phyloP scores from a whole-genome alignment of 192 early-diverging fungal species.

The Linnemannia schmuckeri region DNA sequence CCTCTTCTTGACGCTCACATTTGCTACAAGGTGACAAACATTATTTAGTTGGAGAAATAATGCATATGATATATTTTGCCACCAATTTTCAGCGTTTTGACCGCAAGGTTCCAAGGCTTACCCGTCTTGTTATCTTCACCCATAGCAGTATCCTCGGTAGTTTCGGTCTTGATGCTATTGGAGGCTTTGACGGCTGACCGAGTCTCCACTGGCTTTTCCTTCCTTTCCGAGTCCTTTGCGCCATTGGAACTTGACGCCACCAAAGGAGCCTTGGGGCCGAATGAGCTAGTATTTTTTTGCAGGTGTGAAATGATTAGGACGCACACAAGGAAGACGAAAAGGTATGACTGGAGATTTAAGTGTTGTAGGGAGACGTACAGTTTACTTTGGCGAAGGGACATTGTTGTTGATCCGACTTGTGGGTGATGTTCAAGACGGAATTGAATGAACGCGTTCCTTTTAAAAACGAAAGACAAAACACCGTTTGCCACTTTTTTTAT shows the following conservation, averaged over 20 bases:
- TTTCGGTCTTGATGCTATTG: not conserved
- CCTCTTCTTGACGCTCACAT: conserved; percentile 23
- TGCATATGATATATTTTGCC: conserved; percentile 10
- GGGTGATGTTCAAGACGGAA: not conserved
- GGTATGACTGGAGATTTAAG: not conserved
- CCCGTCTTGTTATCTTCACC: conserved; percentile 25
- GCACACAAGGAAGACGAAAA: not conserved
- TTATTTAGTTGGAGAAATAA: not conserved
- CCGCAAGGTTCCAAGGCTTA: not conserved
- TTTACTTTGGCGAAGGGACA: conserved; percentile 47
- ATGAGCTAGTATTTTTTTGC: conserved; percentile 21
- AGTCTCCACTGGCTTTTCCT: not conserved
- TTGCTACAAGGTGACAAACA: conserved; percentile 1
- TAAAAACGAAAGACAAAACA: not conserved
- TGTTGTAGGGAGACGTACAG: conserved; percentile 15
- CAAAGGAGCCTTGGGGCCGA: conserved; percentile 44
- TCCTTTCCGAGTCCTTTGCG: not conserved
- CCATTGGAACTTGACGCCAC: conserved; percentile 35
- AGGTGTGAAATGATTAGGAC: not conserved
- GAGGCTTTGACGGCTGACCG: not conserved
- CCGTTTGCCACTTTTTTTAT: not conserved
- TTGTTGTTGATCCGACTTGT: conserved; percentile 8
- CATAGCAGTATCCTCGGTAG: conserved; percentile 15
- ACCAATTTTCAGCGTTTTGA: not conserved
- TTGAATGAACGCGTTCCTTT: not conserved